Conservation (phyloP, 129 eudicot species). For the Artemisia annua region DNA sequence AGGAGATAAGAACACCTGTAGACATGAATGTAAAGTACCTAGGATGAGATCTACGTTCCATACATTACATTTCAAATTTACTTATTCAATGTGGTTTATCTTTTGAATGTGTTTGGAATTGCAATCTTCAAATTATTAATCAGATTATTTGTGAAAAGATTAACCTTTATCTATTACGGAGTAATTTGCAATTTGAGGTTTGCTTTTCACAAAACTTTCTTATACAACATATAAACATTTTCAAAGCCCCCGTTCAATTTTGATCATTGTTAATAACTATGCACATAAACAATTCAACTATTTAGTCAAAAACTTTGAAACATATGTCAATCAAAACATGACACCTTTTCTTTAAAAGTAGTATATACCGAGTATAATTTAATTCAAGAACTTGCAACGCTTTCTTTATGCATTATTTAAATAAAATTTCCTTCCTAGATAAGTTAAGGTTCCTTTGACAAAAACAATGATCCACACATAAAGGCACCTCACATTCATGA, state of each 20-base stretch:
- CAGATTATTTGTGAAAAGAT: too few species aligned
- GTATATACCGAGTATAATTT: neutral
- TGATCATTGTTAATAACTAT: neutral
- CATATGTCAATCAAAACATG: neutral
- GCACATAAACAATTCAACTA: neutral
- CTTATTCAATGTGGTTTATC: neutral
- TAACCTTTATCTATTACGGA: too few species aligned
- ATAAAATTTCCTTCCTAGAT: neutral
- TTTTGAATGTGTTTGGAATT: too few species aligned
- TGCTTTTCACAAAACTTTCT: too few species aligned
- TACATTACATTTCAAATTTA: neutral
- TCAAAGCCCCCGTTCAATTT: too few species aligned
- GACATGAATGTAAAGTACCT: neutral
- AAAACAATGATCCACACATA: neutral
- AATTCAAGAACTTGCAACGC: too few species aligned
- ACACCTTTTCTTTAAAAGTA: neutral
- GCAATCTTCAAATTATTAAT: too few species aligned
- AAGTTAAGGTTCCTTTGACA: slow-evolving; percentile 26
- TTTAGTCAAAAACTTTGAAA: too few species aligned
- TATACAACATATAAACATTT: too few species aligned
- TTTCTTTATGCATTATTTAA: neutral
- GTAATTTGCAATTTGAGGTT: too few species aligned
- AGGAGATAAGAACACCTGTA: slow-evolving; percentile 21
- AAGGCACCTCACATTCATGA: neutral
- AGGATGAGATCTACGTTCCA: slow-evolving; percentile 21